Base-by-base conservation (phyloP, 345 rosid species). In the Corchorus olitorius region DNA sequence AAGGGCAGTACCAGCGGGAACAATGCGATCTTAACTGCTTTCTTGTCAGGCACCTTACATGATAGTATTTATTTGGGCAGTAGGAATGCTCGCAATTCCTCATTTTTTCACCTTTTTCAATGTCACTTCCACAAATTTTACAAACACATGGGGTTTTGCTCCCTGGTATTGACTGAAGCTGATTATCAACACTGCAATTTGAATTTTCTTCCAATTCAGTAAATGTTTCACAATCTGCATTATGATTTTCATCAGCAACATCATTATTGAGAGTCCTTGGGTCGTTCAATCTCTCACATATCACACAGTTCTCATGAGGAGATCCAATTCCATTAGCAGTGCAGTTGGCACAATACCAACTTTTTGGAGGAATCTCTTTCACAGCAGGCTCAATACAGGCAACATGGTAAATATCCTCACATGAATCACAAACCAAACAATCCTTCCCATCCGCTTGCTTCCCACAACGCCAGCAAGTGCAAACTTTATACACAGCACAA, bases 1-100 rank as follows among this genome's bases (percentile, higher is more conserved):
- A 92, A 34, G 99, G 97, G 81, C 99, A 96, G 76, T 89, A 92
- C 99, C 99, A 96, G 63, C 76, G 78, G 53, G 85, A 84, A 75
- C 97, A 90, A 45, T 86, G 84, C 8, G 82, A 75, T 81, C 84
- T 85, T 65, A 90, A 79, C 84, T 90, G 95, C 84, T 83, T 88
- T 0, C 55, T 70, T 13, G 97, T 91, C 81, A 96, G 80, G 87
- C 99, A 96, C 76, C 97, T 88, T 66, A 72, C 85, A 79, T 94
- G 99, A 82, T 88, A 96, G 76, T 86, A 86, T 85, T 88, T 89
- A 78, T 76, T 73, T 13, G 86, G 84, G 76, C 99, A 96, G 78
- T 41, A 81, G 34, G 87, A 59, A 77, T 96, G 94, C 56, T 83
- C 88, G 41, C 99, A 96, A 55, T 74, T 83, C 82, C 83, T 87